A percentile compares a stretch with the other conserved stretches of the same genome.
phyloP scores from a whole-genome alignment of 441 rosid genomes.

The Syzygium syzygioides region DNA sequence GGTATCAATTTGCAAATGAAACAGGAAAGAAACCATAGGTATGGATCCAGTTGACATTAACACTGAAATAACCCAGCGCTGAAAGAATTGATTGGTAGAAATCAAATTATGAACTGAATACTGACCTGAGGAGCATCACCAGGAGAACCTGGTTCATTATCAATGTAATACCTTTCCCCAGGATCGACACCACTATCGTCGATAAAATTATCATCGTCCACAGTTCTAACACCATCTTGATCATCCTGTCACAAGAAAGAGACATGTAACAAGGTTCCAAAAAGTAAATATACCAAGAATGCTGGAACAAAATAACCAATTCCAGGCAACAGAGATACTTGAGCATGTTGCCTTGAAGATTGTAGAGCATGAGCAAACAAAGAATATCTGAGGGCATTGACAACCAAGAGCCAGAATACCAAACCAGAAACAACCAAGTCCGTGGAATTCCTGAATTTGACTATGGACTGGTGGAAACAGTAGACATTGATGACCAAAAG shows the following conservation, averaged over 20 bases:
- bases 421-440: background rate
- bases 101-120: background rate
- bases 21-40: background rate
- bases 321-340: background rate
- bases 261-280: background rate
- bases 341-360: background rate
- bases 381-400: background rate
- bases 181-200: constrained; percentile 93
- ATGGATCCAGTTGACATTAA: background rate
- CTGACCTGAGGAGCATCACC: constrained; percentile 76
- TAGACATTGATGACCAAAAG: background rate
- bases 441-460: background rate
- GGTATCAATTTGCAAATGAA: background rate
- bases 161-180: constrained; percentile 65
- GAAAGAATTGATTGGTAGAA: background rate
- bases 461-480: background rate
- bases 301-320: background rate
- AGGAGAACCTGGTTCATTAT: constrained; percentile 50
- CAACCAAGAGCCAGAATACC: background rate
- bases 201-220: constrained; percentile 91
- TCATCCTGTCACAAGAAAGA: constrained; percentile 52
- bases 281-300: background rate
- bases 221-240: constrained; percentile 77
- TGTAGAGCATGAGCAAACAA: background rate
- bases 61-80: background rate